A percentile compares a stretch with the other conserved stretches of the same genome.
Evolutionary conservation across 192 early-diverging fungal genomes (phyloP).

Genomic region (Coemansia sp.): DNA sequence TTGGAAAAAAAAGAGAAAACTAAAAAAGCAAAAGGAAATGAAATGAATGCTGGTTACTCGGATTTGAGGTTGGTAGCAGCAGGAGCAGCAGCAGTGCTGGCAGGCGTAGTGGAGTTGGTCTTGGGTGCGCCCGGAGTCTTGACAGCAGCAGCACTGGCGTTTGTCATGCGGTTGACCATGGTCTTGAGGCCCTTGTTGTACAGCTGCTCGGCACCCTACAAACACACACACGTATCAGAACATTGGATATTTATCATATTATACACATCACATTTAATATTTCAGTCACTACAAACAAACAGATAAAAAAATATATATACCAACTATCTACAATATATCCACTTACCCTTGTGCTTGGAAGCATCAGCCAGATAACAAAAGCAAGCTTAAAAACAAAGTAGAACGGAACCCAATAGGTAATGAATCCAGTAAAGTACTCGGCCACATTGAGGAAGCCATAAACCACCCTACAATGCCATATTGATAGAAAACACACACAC

Average conservation of each 20-base stretch:
- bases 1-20: not conserved
- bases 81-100: not conserved
- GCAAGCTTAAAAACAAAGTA: slow-evolving; percentile 93
- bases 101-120: slow-evolving; percentile 6
- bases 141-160: not conserved
- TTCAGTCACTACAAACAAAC: slow-evolving; percentile 3
- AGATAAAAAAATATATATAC: slow-evolving; percentile 10
- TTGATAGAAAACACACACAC: too few relatives aligned
- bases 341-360: slow-evolving; percentile 60
- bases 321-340: slow-evolving; percentile 12
- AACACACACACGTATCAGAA: not conserved
- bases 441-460: slow-evolving; percentile 83
- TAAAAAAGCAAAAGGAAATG: slow-evolving; percentile 1
- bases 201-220: slow-evolving; percentile 73
- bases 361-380: slow-evolving; percentile 81
- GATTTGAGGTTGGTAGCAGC: slow-evolving; percentile 12
- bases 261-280: too few relatives aligned
- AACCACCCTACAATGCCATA: slow-evolving; percentile 58
- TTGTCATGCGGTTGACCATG: slow-evolving; percentile 52
- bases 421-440: slow-evolving; percentile 88
- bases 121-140: slow-evolving; percentile 6
- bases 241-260: not conserved
- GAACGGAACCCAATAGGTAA: slow-evolving; percentile 94
- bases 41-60: slow-evolving; percentile 10
- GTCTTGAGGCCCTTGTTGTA: slow-evolving; percentile 76